Percentiles rank a stretch among this genome's conserved stretches.
phyloP scores from a whole-genome alignment of 306 rosid genomes.

The Prunus davidiana region DNA sequence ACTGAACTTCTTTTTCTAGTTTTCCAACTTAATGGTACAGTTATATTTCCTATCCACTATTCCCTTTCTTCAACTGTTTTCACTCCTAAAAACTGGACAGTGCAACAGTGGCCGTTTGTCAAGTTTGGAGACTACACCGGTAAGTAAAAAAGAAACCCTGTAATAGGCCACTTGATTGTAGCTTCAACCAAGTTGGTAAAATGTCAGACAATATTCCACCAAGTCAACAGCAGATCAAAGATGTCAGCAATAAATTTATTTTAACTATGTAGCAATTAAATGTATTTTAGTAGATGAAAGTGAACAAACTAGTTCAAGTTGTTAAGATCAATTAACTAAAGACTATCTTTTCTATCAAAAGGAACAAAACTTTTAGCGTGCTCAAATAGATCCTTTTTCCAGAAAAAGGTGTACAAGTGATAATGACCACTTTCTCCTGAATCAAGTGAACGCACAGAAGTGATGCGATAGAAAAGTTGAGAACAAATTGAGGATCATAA shows the following conservation, averaged over 20 bases:
- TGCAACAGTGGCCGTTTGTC: background rate
- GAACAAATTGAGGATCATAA: background rate
- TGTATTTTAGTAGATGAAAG: background rate
- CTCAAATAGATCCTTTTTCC: background rate
- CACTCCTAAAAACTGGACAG: background rate
- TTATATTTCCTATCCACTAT: background rate
- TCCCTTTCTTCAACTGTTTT: background rate
- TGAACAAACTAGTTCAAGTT: background rate
- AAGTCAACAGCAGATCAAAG: background rate
- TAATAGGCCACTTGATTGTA: background rate
- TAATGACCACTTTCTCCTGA: background rate
- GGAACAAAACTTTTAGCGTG: background rate
- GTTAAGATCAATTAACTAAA: background rate
- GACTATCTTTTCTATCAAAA: background rate
- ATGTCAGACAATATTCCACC: background rate
- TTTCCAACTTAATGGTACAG: background rate
- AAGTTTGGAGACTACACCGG: background rate
- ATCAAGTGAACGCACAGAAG: background rate
- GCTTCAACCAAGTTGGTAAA: conserved; percentile 2
- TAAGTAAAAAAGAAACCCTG: background rate
- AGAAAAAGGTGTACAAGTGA: background rate
- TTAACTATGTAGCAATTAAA: background rate
- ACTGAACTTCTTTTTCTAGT: background rate
- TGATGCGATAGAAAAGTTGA: background rate
- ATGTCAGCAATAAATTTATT: background rate